phyloP scores from a whole-genome alignment of 805 yeast genomes.

The Kregervanrija delftensis region DNA sequence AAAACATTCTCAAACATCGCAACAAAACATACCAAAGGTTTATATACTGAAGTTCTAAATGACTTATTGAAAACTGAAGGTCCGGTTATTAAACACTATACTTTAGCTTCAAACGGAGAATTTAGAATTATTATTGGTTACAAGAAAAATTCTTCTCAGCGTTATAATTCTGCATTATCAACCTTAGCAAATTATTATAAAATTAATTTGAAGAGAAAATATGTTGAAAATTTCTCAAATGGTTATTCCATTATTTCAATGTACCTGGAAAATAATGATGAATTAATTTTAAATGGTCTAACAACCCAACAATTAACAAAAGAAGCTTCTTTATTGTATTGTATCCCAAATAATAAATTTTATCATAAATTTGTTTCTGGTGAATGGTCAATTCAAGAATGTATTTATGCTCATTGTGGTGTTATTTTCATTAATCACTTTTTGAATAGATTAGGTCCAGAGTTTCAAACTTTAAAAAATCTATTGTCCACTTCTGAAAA shows the following conservation, averaged over 20 bases:
- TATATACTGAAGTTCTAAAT: slow-evolving; percentile 66
- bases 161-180: slow-evolving; percentile 80
- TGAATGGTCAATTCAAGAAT: slow-evolving; percentile 85
- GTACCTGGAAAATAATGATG: slow-evolving; percentile 65
- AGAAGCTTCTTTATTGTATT: slow-evolving; percentile 88
- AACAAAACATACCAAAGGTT: slow-evolving; percentile 67
- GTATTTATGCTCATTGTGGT: slow-evolving; percentile 90
- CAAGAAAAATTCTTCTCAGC: slow-evolving; percentile 76
- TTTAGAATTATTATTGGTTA: slow-evolving; percentile 85
- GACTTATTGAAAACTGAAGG: slow-evolving; percentile 74
- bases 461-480: slow-evolving; percentile 62
- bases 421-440: slow-evolving; percentile 90
- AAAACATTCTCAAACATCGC: slow-evolving; percentile 70
- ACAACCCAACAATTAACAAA: slow-evolving; percentile 84
- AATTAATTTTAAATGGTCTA: slow-evolving; percentile 29
- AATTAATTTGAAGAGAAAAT: slow-evolving; percentile 77
- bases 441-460: slow-evolving; percentile 89
- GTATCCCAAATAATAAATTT: slow-evolving; percentile 84
- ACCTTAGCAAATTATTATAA: slow-evolving; percentile 87
- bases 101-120: slow-evolving; percentile 74
- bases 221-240: slow-evolving; percentile 88
- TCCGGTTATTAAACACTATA: slow-evolving; percentile 84
- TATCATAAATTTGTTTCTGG: slow-evolving; percentile 65
- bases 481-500: slow-evolving; percentile 52
- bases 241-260: slow-evolving; percentile 82